Evolutionary conservation across 257 asterid genomes (phyloP).

Genomic region (Anisodus acutangulus): DNA sequence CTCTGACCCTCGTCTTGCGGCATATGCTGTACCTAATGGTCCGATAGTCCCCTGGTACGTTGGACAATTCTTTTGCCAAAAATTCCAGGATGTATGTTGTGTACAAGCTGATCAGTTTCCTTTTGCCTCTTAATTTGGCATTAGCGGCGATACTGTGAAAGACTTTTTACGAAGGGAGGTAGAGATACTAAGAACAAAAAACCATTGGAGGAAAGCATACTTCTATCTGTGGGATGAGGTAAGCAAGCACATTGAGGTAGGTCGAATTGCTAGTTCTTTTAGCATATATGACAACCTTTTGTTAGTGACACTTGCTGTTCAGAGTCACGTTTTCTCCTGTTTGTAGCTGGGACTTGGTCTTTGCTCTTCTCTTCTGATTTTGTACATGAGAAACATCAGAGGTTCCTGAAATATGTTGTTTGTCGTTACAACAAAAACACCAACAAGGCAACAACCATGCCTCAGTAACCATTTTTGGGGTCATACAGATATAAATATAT

Average conservation of each 20-base stretch:
- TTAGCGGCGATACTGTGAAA: slow-evolving; percentile 74
- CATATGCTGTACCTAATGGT: slow-evolving; percentile 92
- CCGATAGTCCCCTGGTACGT: slow-evolving; percentile 76
- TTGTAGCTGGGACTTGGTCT: slow-evolving; percentile 3
- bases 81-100: slow-evolving; percentile 29
- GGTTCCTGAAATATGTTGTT: slow-evolving; percentile 11
- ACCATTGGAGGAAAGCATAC: slow-evolving; percentile 96
- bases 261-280: slow-evolving; percentile 22
- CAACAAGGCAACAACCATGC: neutral
- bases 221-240: slow-evolving; percentile 99
- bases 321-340: slow-evolving; percentile 14
- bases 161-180: slow-evolving; percentile 84
- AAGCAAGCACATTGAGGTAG: slow-evolving; percentile 38
- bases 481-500: neutral
- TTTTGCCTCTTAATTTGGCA: slow-evolving; percentile 52
- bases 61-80: slow-evolving; percentile 30
- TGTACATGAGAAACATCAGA: slow-evolving; percentile 22
- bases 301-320: slow-evolving; percentile 22
- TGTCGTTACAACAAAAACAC: neutral
- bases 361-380: neutral
- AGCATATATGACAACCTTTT: neutral
- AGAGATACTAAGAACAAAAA: slow-evolving; percentile 77
- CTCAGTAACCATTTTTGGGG: neutral
- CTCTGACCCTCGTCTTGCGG: slow-evolving; percentile 95
- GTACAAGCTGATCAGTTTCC: slow-evolving; percentile 42